Conservation (phyloP, 192 early-diverging fungal genomes). For the Lobulomyces angularis region DNA sequence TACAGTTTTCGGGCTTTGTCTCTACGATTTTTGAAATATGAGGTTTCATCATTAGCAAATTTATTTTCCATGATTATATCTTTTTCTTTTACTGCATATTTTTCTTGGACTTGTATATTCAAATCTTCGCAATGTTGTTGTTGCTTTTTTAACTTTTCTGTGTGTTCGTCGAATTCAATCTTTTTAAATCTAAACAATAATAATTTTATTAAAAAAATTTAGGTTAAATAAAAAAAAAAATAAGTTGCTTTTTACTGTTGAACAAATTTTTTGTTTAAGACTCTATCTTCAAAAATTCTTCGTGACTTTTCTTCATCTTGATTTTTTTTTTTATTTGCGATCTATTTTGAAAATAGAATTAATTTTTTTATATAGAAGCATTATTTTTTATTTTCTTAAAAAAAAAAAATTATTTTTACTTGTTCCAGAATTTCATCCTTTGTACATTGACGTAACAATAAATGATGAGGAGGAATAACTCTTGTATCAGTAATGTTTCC, state of each 20-base stretch:
- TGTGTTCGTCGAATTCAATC: slow-evolving; percentile 23
- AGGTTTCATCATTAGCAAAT: slow-evolving; percentile 28
- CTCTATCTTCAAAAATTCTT: slow-evolving; percentile 20
- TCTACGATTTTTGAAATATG: slow-evolving; percentile 34
- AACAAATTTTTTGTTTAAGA: slow-evolving; percentile 16
- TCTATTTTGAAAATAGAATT: slow-evolving; percentile 8
- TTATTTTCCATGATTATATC: slow-evolving; percentile 14
- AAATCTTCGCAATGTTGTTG: slow-evolving; percentile 19
- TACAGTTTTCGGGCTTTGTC: slow-evolving; percentile 40
- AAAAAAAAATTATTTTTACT: slow-evolving; percentile 11
- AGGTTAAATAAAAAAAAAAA: background rate
- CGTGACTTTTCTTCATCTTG: slow-evolving; percentile 4
- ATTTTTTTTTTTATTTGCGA: slow-evolving; percentile 11
- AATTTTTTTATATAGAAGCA: background rate
- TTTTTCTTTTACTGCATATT: slow-evolving; percentile 2
- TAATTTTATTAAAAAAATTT: too few species aligned
- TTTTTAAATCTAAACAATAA: slow-evolving; percentile 15
- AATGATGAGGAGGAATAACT: slow-evolving; percentile 16
- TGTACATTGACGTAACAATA: slow-evolving; percentile 12
- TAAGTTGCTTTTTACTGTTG: slow-evolving; percentile 26
- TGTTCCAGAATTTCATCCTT: slow-evolving; percentile 22
- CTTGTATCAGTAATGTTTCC: slow-evolving; percentile 34
- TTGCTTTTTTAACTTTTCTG: slow-evolving; percentile 25
- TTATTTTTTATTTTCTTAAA: too few species aligned
- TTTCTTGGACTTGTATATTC: slow-evolving; percentile 1